Conservation (phyloP, 345 rosid genomes). For the Corchorus olitorius region DNA sequence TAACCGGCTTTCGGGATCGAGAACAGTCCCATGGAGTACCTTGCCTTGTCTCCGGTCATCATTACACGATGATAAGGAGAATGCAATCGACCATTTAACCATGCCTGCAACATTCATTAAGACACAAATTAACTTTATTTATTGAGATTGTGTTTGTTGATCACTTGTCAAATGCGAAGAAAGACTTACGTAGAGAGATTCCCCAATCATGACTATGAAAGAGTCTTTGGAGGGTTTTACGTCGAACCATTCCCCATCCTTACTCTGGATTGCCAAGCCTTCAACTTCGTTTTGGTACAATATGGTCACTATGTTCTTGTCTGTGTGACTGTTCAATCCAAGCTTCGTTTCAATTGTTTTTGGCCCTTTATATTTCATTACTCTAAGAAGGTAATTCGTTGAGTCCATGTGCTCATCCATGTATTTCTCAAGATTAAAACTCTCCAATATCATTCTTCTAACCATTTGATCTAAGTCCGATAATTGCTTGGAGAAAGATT, state of each 20-base stretch:
- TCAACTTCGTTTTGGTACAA: constrained; percentile 64
- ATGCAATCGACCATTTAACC: constrained; percentile 61
- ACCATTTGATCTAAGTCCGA: constrained; percentile 49
- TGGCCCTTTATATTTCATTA: constrained; percentile 62
- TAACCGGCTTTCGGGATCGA: constrained; percentile 54
- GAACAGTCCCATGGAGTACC: constrained; percentile 62
- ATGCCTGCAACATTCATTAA: constrained; percentile 44
- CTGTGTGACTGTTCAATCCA: constrained; percentile 53
- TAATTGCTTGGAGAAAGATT: constrained; percentile 39
- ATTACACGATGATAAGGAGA: constrained; percentile 68
- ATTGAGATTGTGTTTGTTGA: background rate
- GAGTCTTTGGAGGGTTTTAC: constrained; percentile 53
- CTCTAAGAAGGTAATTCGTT: constrained; percentile 51
- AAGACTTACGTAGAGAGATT: constrained; percentile 51
- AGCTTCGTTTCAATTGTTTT: constrained; percentile 45
- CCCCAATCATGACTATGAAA: constrained; percentile 60
- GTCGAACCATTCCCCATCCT: constrained; percentile 54
- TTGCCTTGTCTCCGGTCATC: constrained; percentile 61
- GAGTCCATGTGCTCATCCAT: constrained; percentile 64
- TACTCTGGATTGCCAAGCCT: constrained; percentile 50
- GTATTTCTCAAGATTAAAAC: constrained; percentile 45
- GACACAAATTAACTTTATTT: background rate
- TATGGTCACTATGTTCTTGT: constrained; percentile 63
- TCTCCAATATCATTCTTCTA: constrained; percentile 59
- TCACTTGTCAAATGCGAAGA: background rate